Evolutionary conservation across 768 basidiomycete species (phyloP).

Genomic region (Lyophyllum decastes): DNA sequence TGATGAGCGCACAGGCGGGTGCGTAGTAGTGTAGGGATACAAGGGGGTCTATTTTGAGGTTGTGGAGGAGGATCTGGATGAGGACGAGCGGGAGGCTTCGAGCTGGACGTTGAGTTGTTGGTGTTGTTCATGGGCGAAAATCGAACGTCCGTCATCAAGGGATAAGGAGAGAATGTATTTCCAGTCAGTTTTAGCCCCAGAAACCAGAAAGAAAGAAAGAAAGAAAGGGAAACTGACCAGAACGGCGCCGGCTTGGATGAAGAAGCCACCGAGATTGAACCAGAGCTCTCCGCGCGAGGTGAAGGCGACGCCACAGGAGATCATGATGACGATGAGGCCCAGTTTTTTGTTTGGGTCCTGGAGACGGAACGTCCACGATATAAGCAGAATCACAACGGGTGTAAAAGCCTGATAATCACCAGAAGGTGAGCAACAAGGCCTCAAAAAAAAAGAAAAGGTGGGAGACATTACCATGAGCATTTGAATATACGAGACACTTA

Average conservation of each 20-base stretch:
- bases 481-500: constrained; percentile 94
- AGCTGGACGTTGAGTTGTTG: constrained; percentile 60
- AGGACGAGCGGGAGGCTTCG: constrained; percentile 91
- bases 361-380: constrained; percentile 89
- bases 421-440: background rate
- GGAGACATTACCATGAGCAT: constrained; percentile 93
- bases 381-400: constrained; percentile 87
- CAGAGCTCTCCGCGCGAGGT: constrained; percentile 87
- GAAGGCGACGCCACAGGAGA: constrained; percentile 86
- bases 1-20: constrained; percentile 91
- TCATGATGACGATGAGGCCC: constrained; percentile 83
- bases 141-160: too few relatives aligned
- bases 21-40: constrained; percentile 96
- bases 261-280: constrained; percentile 87
- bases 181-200: too few relatives aligned
- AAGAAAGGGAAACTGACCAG: constrained; percentile 52
- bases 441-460: constrained; percentile 32
- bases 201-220: too few relatives aligned
- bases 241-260: constrained; percentile 86
- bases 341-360: constrained; percentile 85
- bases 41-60: constrained; percentile 96
- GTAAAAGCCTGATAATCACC: constrained; percentile 71
- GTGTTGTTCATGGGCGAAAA: too few relatives aligned
- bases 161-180: too few relatives aligned
- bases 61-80: constrained; percentile 93